These are phyloP conservation scores for Pinus albicaulis DNA, from an alignment of 75 land plant species.

Conservation along the genomic window DNA sequence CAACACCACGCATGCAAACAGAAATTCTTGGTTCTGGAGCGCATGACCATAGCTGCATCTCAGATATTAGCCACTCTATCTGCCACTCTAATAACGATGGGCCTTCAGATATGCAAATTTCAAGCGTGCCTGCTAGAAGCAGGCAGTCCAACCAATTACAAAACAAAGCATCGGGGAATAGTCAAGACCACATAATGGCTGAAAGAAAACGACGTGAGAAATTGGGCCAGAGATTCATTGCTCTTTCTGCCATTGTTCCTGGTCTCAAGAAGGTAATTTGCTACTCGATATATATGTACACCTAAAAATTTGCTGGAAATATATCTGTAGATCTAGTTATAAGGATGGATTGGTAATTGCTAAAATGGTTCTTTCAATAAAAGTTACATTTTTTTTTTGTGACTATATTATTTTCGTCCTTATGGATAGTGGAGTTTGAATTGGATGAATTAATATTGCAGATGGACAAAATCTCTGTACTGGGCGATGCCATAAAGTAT, in stretches of 20 bases:
- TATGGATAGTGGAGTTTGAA: too few relatives aligned
- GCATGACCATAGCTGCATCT: neutral
- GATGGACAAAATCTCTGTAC: conserved; percentile 59
- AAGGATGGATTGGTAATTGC: too few relatives aligned
- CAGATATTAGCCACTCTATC: neutral
- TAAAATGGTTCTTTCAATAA: too few relatives aligned
- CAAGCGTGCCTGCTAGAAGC: neutral
- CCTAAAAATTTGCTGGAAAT: too few relatives aligned
- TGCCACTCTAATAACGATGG: neutral
- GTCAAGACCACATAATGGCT: conserved; percentile 73
- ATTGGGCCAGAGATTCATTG: conserved; percentile 89
- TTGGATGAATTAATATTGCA: neutral
- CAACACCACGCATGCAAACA: neutral
- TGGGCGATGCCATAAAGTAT: conserved; percentile 52
- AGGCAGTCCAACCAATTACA: neutral
- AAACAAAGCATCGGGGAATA: conserved; percentile 5
- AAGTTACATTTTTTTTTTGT: too few relatives aligned
- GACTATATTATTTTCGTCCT: too few relatives aligned
- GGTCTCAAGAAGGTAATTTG: conserved; percentile 74
- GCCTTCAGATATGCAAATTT: too few relatives aligned
- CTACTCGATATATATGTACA: too few relatives aligned
- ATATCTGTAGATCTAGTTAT: too few relatives aligned
- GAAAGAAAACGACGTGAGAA: conserved; percentile 90
- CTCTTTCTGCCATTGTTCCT: conserved; percentile 85
- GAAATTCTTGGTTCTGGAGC: neutral